Base-by-base conservation (phyloP, 768 basidiomycete species). In the Rhizopogon roseolus region DNA sequence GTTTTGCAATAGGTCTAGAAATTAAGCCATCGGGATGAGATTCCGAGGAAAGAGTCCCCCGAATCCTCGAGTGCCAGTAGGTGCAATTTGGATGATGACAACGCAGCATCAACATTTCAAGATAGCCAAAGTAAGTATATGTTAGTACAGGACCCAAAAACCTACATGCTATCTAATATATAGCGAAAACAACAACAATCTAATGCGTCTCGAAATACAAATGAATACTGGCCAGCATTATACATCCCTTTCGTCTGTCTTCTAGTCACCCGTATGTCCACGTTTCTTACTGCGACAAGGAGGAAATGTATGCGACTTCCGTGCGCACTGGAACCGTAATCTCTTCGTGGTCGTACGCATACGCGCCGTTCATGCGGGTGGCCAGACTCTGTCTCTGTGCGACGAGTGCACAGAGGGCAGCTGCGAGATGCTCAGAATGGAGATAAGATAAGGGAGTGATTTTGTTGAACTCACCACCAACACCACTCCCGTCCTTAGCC, bases 401-500 rank as follows among this genome's bases (percentile, higher is more conserved):
- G 13, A 71, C 62, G 34, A 94, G 77, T 1, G 93, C 93, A 61
- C 90, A 89, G 39, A 97, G 76, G 40, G 93, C 93, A 66, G 93
- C 93, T 94, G 56, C 16, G 57, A 52, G 11, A 28, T 17, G 40
- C 46, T 49, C 11, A 50, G 60, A 43, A 54, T 43, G 55, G 39
- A 56, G 42, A 44, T 16, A 14, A 54, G 39, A 22, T 22, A 22
- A 22, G 3, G 22, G 22, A 22, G 22, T 22, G 22, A 22, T 22
- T 40, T 16, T 7, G n/a, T 51, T 38, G 16, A n/a, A 37, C 88
- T 73, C 69, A 97, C 95, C 96, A 65, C 97, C 97, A 40, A 94
- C 93, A 37, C 96, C 97, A 63, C 92, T 95, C 11, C 97, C 97
- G 61, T 99, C 97, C 70, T 97, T 98, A 4, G 97, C 97, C 66